Percentiles rank a stretch among this genome's conserved stretches.
These are phyloP conservation scores for Sphaerobolus stellatus DNA, from an alignment of 1,284 basidiomycete genomes.

Conservation along the genomic window DNA sequence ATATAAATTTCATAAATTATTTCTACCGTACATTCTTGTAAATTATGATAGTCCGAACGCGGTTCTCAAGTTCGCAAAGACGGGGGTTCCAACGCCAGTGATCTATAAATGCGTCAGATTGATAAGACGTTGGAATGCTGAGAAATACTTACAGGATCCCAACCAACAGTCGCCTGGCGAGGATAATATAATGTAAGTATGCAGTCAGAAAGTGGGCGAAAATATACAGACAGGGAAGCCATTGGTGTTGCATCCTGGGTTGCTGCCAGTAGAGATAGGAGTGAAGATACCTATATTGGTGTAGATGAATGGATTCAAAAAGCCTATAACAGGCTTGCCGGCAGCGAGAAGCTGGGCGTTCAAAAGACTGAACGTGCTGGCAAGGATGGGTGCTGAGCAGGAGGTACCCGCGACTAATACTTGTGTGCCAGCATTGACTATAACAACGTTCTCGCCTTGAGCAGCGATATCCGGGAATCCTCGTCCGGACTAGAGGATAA, in stretches of 20 bases:
- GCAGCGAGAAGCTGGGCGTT: conserved; percentile 51
- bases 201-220: neutral
- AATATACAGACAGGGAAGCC: neutral
- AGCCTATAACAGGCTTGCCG: conserved; percentile 46
- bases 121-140: neutral
- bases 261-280: conserved; percentile 45
- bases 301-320: conserved; percentile 50
- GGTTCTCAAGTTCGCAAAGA: conserved; percentile 3
- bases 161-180: neutral
- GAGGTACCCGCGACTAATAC: conserved; percentile 50
- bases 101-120: neutral
- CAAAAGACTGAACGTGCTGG: conserved; percentile 50
- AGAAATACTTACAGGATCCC: conserved; percentile 7
- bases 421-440: conserved; percentile 27
- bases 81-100: conserved; percentile 12
- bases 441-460: conserved; percentile 34
- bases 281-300: conserved; percentile 36
- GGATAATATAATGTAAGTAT: neutral
- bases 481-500: conserved; percentile 21
- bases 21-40: too few relatives aligned
- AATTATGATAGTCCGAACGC: conserved; percentile 7
- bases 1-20: too few relatives aligned
- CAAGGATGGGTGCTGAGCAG: conserved; percentile 52
- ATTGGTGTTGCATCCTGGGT: conserved; percentile 21
- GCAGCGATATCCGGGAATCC: conserved; percentile 45